Percentiles rank a stretch among this genome's conserved stretches.
These are phyloP conservation scores for Thelonectria olida DNA, from an alignment of 2,329 filamentous ascomycete species.

Conservation along the genomic window DNA sequence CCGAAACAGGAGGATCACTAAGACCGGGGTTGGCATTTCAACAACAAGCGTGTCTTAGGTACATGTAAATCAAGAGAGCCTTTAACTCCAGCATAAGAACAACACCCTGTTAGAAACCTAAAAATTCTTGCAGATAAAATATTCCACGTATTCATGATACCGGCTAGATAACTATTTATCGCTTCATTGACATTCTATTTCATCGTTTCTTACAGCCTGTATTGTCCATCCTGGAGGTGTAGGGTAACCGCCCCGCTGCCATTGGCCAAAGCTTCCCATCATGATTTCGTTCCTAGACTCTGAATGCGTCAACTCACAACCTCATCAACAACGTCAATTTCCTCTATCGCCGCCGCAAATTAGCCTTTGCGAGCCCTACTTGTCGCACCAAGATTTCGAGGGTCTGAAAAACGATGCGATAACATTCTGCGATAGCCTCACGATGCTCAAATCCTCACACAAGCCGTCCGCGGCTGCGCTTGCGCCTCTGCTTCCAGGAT, in stretches of 20 bases:
- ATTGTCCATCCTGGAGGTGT: background rate
- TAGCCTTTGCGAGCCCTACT: background rate
- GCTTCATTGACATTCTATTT: background rate
- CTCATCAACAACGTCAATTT: conserved; percentile 2
- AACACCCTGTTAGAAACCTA: no score
- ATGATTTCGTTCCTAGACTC: conserved; percentile 18
- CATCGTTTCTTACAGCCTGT: background rate
- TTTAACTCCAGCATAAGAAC: no score
- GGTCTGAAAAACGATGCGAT: conserved; percentile 21
- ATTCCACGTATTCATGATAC: no score
- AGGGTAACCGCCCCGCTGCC: conserved; percentile 22
- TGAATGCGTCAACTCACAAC: background rate
- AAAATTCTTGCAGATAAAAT: no score
- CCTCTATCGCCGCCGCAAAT: background rate
- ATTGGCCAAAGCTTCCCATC: conserved; percentile 25
- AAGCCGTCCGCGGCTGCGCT: conserved; percentile 60
- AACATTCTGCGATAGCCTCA: conserved; percentile 20
- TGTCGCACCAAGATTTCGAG: no score
- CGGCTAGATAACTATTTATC: background rate
- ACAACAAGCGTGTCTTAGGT: no score
- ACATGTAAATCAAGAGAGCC: no score
- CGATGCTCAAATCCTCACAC: conserved; percentile 83
- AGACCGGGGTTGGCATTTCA: background rate
- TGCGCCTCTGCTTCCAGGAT: conserved; percentile 77
- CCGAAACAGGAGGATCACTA: background rate